Evolutionary conservation across 495 filamentous ascomycete species (phyloP).

Genomic region (Coniosporium apollinis): DNA sequence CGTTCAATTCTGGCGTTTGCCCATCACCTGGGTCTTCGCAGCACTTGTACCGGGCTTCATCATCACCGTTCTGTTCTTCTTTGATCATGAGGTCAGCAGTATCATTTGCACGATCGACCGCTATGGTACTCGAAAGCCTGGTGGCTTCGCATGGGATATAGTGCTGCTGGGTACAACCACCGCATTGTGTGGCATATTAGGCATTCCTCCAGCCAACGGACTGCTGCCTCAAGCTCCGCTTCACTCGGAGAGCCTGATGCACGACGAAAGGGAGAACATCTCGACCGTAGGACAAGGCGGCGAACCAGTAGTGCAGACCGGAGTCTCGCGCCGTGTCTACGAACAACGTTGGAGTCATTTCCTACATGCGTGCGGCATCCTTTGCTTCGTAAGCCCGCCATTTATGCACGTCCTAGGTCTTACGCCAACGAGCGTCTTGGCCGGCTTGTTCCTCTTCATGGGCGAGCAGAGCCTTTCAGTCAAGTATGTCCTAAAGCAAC

Average conservation of each 20-base stretch:
- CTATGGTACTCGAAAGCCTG: slow-evolving; percentile 48
- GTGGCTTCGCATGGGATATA: slow-evolving; percentile 57
- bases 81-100: slow-evolving; percentile 60
- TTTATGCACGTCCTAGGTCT: slow-evolving; percentile 53
- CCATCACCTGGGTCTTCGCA: slow-evolving; percentile 43
- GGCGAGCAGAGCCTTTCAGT: slow-evolving; percentile 53
- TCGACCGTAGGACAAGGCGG: slow-evolving; percentile 21
- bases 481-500: slow-evolving; percentile 27
- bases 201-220: slow-evolving; percentile 54
- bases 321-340: slow-evolving; percentile 35
- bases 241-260: slow-evolving; percentile 50
- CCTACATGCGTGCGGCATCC: slow-evolving; percentile 43
- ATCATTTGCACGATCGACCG: slow-evolving; percentile 55
- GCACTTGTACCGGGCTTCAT: slow-evolving; percentile 49
- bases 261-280: slow-evolving; percentile 31
- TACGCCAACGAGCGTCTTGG: slow-evolving; percentile 51
- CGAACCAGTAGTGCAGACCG: slow-evolving; percentile 25
- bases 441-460: slow-evolving; percentile 58
- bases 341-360: slow-evolving; percentile 56
- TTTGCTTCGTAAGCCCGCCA: slow-evolving; percentile 46
- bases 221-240: slow-evolving; percentile 54
- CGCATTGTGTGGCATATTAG: slow-evolving; percentile 49
- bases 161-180: slow-evolving; percentile 52
- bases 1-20: slow-evolving; percentile 49
- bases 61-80: slow-evolving; percentile 56